Evolutionary conservation across 495 filamentous ascomycete genomes (phyloP), one percentile per base, ranked within the genome.

Genomic region (Parathielavia appendiculata): DNA sequence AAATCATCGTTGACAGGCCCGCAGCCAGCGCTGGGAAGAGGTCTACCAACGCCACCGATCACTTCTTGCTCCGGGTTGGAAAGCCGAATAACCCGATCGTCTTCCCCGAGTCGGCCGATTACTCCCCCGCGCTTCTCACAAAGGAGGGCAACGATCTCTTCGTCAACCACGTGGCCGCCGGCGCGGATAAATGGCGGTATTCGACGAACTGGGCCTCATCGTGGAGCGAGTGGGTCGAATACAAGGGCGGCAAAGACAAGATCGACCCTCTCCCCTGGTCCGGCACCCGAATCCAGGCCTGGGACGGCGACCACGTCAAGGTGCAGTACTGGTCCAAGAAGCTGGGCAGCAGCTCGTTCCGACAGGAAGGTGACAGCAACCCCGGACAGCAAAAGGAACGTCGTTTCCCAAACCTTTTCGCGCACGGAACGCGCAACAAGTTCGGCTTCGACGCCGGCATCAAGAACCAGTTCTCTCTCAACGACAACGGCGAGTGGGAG

Each of bases 361-460:
- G n/a, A n/a, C n/a, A n/a, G n/a, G n/a, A n/a, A n/a, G n/a, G n/a
- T n/a, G n/a, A n/a, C 85, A 87, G 65, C 80, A 86, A n/a, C n/a
- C 60, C 81, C 81, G 23, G 86, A 89, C 65, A 69, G 51, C 45
- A 49, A 50, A n/a, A n/a, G n/a, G n/a, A n/a, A n/a, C n/a, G n/a
- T n/a, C n/a, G n/a, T n/a, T n/a, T n/a, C n/a, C n/a, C n/a, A n/a
- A n/a, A n/a, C n/a, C n/a, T n/a, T n/a, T n/a, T n/a, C n/a, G n/a
- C n/a, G n/a, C 71, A 88, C 43, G 86, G 86, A 0, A 75, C 80
- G 0, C 88, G 79, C 70, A 89, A 89, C 60, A 73, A 83, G 54
- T 89, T 81, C 61, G 85, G 86, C 30, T 88, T 81, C 63, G 86
- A 89, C 70, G 76, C 80, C 1, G 86, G 86, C 2, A 51, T 87